These are phyloP conservation scores for Naganishia onofrii DNA, from an alignment of 768 basidiomycete genomes.

Conservation along the genomic window DNA sequence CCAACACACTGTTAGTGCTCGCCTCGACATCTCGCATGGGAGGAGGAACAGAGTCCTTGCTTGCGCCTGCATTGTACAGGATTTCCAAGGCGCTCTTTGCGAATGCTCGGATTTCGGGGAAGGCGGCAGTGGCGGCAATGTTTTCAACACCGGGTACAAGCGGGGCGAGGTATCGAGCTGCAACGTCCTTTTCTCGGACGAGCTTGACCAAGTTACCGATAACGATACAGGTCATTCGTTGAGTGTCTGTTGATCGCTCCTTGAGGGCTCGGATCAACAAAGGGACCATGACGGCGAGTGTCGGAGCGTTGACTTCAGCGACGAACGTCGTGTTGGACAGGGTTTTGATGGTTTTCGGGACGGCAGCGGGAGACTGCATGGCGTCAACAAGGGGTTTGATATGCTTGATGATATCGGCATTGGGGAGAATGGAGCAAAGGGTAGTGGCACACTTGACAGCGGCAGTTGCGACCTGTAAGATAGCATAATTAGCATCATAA, in stretches of 20 bases:
- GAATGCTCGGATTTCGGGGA: slow-evolving; percentile 97
- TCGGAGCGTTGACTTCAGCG: slow-evolving; percentile 93
- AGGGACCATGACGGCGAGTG: slow-evolving; percentile 90
- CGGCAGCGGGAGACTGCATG: slow-evolving; percentile 82
- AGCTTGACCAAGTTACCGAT: slow-evolving; percentile 96
- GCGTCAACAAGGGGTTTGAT: slow-evolving; percentile 77
- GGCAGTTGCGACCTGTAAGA: slow-evolving; percentile 69
- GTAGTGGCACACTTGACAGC: slow-evolving; percentile 85
- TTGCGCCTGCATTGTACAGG: slow-evolving; percentile 78
- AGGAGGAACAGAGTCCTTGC: slow-evolving; percentile 64
- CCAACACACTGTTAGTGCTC: slow-evolving; percentile 62
- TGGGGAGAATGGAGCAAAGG: slow-evolving; percentile 84
- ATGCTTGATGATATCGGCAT: slow-evolving; percentile 86
- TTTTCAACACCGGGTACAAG: slow-evolving; percentile 87
- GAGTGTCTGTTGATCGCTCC: slow-evolving; percentile 93
- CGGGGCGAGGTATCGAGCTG: slow-evolving; percentile 79
- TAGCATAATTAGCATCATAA: slow-evolving; percentile 2
- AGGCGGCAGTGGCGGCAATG: slow-evolving; percentile 84
- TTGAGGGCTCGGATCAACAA: slow-evolving; percentile 85
- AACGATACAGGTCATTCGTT: slow-evolving; percentile 88
- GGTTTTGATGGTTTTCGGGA: slow-evolving; percentile 89
- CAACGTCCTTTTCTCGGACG: slow-evolving; percentile 83
- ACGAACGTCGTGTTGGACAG: slow-evolving; percentile 94
- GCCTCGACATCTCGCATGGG: slow-evolving; percentile 68
- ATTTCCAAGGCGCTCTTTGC: slow-evolving; percentile 77